Conservation (phyloP, 805 yeast species). For the Ogataea nitratoaversa region DNA sequence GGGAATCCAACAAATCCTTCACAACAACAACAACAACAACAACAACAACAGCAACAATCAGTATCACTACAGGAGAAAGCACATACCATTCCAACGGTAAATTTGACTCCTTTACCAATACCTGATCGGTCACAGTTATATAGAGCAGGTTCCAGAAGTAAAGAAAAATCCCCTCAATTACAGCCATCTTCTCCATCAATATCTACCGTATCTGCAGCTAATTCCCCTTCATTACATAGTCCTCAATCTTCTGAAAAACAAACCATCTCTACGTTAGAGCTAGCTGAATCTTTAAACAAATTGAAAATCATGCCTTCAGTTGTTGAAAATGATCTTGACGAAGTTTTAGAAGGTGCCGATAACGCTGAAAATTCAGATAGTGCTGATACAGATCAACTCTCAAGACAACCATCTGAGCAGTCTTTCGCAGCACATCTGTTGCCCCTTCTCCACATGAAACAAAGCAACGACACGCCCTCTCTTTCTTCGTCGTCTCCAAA, state of each 20-base stretch:
- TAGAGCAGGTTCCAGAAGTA: slow-evolving; percentile 6
- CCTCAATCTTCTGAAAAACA: slow-evolving; percentile 6
- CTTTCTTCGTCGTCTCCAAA: slow-evolving; percentile 1
- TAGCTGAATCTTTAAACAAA: slow-evolving; percentile 22
- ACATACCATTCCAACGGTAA: neutral
- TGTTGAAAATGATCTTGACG: slow-evolving; percentile 31
- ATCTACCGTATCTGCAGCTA: slow-evolving; percentile 14
- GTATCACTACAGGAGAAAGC: neutral
- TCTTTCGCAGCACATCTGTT: neutral
- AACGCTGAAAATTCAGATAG: slow-evolving; percentile 1
- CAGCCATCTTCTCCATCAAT: slow-evolving; percentile 17
- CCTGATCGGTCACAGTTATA: slow-evolving; percentile 10
- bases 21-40: neutral
- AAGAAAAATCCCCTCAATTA: slow-evolving; percentile 6
- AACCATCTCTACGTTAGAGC: slow-evolving; percentile 16
- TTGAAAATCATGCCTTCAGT: slow-evolving; percentile 30
- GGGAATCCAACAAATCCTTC: neutral
- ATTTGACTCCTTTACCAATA: slow-evolving; percentile 8
- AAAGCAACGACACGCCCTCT: neutral
- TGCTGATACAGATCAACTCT: no score
- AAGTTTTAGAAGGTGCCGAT: slow-evolving; percentile 23
- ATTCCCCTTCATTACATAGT: slow-evolving; percentile 13
- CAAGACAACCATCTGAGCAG: neutral
- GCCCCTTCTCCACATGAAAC: slow-evolving; percentile 1
- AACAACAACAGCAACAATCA: neutral